Evolutionary conservation across 352 stramenopile species (phyloP).

Genomic region (Phytophthora parvispora): DNA sequence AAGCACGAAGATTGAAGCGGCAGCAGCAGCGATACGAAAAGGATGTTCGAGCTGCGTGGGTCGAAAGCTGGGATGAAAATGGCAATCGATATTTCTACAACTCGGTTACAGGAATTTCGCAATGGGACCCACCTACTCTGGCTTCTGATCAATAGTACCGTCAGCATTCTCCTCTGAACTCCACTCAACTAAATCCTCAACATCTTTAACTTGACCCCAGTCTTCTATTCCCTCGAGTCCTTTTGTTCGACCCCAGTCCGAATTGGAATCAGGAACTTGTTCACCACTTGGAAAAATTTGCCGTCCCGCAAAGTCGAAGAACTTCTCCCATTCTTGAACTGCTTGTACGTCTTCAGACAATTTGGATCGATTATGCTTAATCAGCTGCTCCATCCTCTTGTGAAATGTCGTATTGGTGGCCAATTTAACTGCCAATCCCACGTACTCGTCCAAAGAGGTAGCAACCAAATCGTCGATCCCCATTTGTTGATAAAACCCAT

Average conservation of each 20-base stretch:
- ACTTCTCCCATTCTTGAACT: slow-evolving; percentile 78
- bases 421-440: slow-evolving; percentile 57
- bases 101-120: slow-evolving; percentile 50
- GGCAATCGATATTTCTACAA: slow-evolving; percentile 82
- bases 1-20: slow-evolving; percentile 42
- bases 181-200: slow-evolving; percentile 19
- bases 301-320: slow-evolving; percentile 62
- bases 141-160: background rate
- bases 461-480: slow-evolving; percentile 62
- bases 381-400: slow-evolving; percentile 47
- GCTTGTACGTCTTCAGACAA: slow-evolving; percentile 57
- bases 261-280: background rate
- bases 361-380: slow-evolving; percentile 45
- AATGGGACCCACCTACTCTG: slow-evolving; percentile 55
- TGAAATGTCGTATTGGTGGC: slow-evolving; percentile 60
- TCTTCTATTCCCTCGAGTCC: slow-evolving; percentile 8
- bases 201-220: slow-evolving; percentile 3
- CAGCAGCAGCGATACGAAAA: slow-evolving; percentile 46
- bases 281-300: slow-evolving; percentile 39
- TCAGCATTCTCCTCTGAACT: background rate
- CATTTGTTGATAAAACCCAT: slow-evolving; percentile 78
- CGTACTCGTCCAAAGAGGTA: slow-evolving; percentile 59
- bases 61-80: slow-evolving; percentile 53
- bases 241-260: slow-evolving; percentile 6
- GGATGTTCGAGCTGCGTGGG: slow-evolving; percentile 47